Percentiles rank a stretch among this genome's conserved stretches.
These are phyloP conservation scores for Stagonosporopsis cucurbitacearum DNA, from an alignment of 2,329 filamentous ascomycete genomes.

Conservation along the genomic window DNA sequence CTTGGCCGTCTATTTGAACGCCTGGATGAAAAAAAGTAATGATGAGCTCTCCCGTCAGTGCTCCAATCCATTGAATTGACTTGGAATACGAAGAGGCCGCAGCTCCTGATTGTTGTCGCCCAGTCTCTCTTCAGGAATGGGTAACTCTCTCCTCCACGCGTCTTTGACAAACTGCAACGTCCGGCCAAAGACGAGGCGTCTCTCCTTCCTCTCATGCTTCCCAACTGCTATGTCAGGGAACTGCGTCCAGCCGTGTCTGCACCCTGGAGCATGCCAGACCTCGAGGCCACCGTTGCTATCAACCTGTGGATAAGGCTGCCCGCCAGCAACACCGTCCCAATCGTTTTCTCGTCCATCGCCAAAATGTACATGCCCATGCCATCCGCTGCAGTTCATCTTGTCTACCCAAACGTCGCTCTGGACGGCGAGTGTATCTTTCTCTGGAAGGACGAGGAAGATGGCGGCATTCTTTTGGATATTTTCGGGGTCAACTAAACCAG, in stretches of 20 bases:
- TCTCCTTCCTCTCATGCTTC: slow-evolving; percentile 48
- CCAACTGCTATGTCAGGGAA: slow-evolving; percentile 49
- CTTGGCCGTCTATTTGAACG: background rate
- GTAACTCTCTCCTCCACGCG: slow-evolving; percentile 41
- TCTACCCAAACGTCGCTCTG: slow-evolving; percentile 54
- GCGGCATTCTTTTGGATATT: slow-evolving; percentile 49
- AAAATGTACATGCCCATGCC: slow-evolving; percentile 44
- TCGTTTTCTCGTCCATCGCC: slow-evolving; percentile 43
- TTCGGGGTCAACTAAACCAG: slow-evolving; percentile 45
- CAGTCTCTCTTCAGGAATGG: slow-evolving; percentile 14
- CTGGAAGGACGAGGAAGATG: slow-evolving; percentile 52
- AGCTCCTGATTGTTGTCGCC: slow-evolving; percentile 27
- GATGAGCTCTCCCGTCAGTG: background rate
- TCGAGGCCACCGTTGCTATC: slow-evolving; percentile 46
- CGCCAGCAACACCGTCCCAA: slow-evolving; percentile 37
- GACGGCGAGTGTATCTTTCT: slow-evolving; percentile 50
- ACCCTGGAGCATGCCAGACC: slow-evolving; percentile 45
- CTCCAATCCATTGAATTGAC: slow-evolving; percentile 11
- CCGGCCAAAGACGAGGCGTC: slow-evolving; percentile 45
- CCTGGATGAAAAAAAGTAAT: background rate
- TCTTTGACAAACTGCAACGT: slow-evolving; percentile 48
- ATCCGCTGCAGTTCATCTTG: slow-evolving; percentile 44
- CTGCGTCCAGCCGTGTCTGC: slow-evolving; percentile 53
- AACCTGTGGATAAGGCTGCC: slow-evolving; percentile 22
- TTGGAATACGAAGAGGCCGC: slow-evolving; percentile 29